These are phyloP conservation scores for Vaccinium myrtillus DNA, from an alignment of 148 eudicot species.

Conservation along the genomic window DNA sequence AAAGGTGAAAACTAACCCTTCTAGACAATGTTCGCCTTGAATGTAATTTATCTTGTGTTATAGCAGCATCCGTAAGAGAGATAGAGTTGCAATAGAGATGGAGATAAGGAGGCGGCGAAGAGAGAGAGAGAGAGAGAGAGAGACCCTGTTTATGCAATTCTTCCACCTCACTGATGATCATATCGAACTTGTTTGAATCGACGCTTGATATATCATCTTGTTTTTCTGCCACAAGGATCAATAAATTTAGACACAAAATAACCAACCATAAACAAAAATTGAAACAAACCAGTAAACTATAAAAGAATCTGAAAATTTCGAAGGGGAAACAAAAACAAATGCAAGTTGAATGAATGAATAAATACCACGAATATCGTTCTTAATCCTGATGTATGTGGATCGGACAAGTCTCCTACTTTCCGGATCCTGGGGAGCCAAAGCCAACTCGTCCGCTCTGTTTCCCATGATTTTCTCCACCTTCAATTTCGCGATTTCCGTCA, in stretches of 20 bases:
- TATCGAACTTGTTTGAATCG: slow-evolving; percentile 29
- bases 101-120: too few relatives aligned
- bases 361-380: slow-evolving; percentile 20
- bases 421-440: neutral
- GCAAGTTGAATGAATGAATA: neutral
- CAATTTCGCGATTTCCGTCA: neutral
- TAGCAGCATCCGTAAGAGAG: neutral
- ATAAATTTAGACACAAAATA: neutral
- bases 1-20: neutral
- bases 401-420: slow-evolving; percentile 27
- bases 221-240: slow-evolving; percentile 25
- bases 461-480: neutral
- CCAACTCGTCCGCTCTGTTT: neutral
- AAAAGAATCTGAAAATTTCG: neutral
- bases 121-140: neutral
- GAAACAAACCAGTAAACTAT: neutral
- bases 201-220: slow-evolving; percentile 38
- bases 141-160: slow-evolving; percentile 39
- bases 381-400: slow-evolving; percentile 16
- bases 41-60: neutral
- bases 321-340: neutral
- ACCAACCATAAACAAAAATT: neutral
- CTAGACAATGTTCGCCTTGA: neutral
- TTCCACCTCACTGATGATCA: slow-evolving; percentile 38
- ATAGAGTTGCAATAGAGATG: neutral